Evolutionary conservation across 768 basidiomycete genomes (phyloP), one percentile per base, ranked within the genome.

Genomic region (Agrocybe chaxingu): DNA sequence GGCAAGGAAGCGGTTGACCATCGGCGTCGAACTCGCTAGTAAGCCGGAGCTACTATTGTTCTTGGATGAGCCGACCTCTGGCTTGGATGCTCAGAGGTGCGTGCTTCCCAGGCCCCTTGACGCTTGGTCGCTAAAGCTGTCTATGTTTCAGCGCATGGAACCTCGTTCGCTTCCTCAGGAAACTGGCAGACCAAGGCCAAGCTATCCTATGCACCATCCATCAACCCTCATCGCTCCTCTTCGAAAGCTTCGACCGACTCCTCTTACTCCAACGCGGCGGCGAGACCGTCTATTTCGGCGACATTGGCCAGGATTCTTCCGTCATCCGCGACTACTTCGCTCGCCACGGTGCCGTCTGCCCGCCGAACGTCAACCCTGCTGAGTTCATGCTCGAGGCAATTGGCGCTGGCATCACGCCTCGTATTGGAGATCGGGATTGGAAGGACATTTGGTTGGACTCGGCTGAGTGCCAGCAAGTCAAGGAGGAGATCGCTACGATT

Each of bases 281-380:
- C 6, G 84, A 90, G 65, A 93, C 92, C 0, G 89, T 94, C n/a
- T 96, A 95, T 75, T 95, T 91, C 62, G 93, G 92, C 38, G 87
- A 89, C 53, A 90, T 95, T 43, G 93, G 92, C 40, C 64, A 74
- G 37, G 87, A 91, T 54, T 87, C 89, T 3, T 60, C 70, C 2
- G 72, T 82, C 35, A 70, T 95, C 44, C 82, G 80, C 19, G 74
- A 82, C 3, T 96, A 96, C 70, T 92, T 94, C 62, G 80, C 81
- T 18, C 73, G 74, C 11, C 70, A 89, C 54, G 91, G 92, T 10
- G 92, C 87, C 0, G 53, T 65, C 30, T 93, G 90, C 65, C 89
- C 90, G 3, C 44, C 79, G 0, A 84, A 85, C 53, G 84, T 84
- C 60, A 96, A 96, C 64, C 90, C 89, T n/a, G 82, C 80, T 0